phyloP scores from a whole-genome alignment of 192 early-diverging fungal species.

The Coemansia sp. region DNA sequence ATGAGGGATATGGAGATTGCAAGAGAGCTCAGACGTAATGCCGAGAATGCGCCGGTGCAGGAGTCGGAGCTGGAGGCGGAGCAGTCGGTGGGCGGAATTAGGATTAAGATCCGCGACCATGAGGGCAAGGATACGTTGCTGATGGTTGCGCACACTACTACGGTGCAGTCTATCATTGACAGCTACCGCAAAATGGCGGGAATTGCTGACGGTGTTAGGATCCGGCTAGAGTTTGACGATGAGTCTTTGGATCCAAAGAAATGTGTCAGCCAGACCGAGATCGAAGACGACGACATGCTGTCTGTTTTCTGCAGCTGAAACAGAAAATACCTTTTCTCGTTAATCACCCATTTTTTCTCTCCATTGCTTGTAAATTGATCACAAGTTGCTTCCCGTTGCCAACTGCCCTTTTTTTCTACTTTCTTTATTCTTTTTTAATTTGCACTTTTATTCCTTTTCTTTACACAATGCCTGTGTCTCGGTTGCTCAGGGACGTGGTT shows the following conservation, averaged over 20 bases:
- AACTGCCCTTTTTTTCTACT: neutral
- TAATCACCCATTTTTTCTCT: too few relatives aligned
- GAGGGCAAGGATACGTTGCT: conserved; percentile 36
- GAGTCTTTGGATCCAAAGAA: conserved; percentile 51
- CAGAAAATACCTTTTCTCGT: neutral
- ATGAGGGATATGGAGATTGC: conserved; percentile 32
- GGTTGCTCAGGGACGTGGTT: conserved; percentile 4
- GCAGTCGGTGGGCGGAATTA: conserved; percentile 19
- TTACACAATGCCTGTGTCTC: conserved; percentile 1
- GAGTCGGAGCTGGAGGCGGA: neutral
- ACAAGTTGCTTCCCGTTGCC: neutral
- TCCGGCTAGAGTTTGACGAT: conserved; percentile 61
- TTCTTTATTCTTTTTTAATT: neutral
- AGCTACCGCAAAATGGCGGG: conserved; percentile 51
- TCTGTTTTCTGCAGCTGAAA: conserved; percentile 30
- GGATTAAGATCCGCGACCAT: conserved; percentile 44
- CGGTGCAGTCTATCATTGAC: conserved; percentile 46
- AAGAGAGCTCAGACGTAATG: conserved; percentile 13
- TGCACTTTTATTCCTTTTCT: neutral
- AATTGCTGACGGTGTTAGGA: conserved; percentile 9
- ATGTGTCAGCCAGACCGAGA: conserved; percentile 57
- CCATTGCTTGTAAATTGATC: too few relatives aligned
- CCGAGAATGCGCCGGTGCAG: neutral
- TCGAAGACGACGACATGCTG: conserved; percentile 66
- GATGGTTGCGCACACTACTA: conserved; percentile 41